These are phyloP conservation scores for Amoebophrya sp. DNA, from an alignment of 169 alveolate genomes.

Conservation along the genomic window DNA sequence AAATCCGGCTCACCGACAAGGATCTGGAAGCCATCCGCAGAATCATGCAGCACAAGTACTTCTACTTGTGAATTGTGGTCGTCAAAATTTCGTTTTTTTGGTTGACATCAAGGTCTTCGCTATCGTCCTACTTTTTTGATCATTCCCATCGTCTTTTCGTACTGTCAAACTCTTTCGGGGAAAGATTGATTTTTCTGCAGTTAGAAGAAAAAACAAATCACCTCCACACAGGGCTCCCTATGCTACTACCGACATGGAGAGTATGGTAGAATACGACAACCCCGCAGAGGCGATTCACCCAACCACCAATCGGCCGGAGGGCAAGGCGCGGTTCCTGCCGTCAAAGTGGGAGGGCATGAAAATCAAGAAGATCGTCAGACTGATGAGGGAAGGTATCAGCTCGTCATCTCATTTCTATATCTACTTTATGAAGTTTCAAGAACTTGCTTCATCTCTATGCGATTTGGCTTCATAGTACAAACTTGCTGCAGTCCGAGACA, in stretches of 20 bases:
- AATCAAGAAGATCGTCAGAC: conserved; percentile 57
- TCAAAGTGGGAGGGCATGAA: conserved; percentile 72
- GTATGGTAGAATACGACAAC: conserved; percentile 14
- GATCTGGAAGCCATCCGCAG: conserved; percentile 57
- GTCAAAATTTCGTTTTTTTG: no score
- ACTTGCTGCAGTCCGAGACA: no score
- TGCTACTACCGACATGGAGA: background rate
- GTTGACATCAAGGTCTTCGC: no score
- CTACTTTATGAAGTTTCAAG: no score
- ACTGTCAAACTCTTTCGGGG: no score
- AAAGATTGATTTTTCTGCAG: no score
- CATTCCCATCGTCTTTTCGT: no score
- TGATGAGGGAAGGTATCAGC: conserved; percentile 52
- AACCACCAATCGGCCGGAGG: conserved; percentile 1
- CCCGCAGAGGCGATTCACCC: conserved; percentile 34
- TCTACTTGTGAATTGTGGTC: background rate
- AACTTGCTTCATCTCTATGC: no score
- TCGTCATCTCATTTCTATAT: no score
- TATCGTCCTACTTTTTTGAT: no score
- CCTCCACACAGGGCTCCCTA: background rate
- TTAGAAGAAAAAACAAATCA: no score
- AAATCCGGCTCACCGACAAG: conserved; percentile 74
- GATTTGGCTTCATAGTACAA: no score
- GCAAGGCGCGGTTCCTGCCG: conserved; percentile 66
- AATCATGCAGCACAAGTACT: conserved; percentile 25